Evolutionary conservation across 805 yeast genomes (phyloP).

Genomic region (Spathaspora gorwiae): DNA sequence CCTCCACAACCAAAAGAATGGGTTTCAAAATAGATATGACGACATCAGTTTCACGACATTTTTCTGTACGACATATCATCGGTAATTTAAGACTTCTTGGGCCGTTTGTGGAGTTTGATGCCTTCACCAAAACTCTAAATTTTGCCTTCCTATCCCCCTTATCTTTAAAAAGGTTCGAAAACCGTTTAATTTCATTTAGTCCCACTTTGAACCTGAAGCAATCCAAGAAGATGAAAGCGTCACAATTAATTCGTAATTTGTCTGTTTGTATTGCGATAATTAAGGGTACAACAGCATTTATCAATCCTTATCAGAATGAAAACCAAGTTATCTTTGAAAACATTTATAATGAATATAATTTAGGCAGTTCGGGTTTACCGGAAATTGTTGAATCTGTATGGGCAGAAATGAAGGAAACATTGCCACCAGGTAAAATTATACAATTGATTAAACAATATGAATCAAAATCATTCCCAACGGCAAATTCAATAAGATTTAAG

Average conservation of each 20-base stretch:
- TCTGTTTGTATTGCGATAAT: slow-evolving; percentile 1
- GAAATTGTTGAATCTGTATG: slow-evolving; percentile 2
- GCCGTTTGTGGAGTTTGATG: too few species aligned
- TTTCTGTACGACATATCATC: too few species aligned
- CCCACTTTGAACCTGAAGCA: too few species aligned
- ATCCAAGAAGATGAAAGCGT: slow-evolving; percentile 2
- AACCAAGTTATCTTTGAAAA: slow-evolving; percentile 1
- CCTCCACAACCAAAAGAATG: too few species aligned
- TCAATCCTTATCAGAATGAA: not conserved
- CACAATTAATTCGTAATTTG: not conserved
- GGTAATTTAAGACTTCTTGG: too few species aligned
- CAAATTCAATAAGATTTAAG: not conserved
- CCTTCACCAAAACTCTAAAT: too few species aligned
- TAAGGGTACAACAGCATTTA: not conserved
- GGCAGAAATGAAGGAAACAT: slow-evolving; percentile 4
- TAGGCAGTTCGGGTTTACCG: not conserved
- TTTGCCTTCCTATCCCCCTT: too few species aligned
- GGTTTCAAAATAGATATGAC: too few species aligned
- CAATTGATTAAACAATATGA: slow-evolving; percentile 3
- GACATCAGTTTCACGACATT: too few species aligned
- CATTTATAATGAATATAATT: not conserved
- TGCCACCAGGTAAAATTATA: slow-evolving; percentile 2
- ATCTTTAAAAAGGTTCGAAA: too few species aligned
- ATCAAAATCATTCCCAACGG: not conserved
- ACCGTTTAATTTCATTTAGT: too few species aligned